Evolutionary conservation across 1,284 basidiomycete genomes (phyloP).

Genomic region (Moesziomyces parantarcticus): DNA sequence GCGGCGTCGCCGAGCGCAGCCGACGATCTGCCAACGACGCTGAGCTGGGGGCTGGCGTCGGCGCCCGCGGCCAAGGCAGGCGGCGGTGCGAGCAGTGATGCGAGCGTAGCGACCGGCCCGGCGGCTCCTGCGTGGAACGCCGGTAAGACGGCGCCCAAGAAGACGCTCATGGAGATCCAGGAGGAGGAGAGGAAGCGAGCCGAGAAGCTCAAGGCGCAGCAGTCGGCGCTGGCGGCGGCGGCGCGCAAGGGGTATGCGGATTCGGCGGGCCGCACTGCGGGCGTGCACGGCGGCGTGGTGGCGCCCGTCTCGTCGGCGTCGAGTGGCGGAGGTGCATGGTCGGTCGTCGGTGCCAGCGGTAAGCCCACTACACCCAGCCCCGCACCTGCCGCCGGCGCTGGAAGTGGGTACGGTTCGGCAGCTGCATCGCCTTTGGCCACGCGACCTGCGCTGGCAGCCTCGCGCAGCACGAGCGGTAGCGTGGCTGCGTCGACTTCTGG

Average conservation of each 20-base stretch:
- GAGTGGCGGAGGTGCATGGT: conserved; percentile 76
- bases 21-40: conserved; percentile 56
- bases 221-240: conserved; percentile 69
- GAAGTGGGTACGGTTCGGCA: conserved; percentile 59
- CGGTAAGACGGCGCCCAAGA: conserved; percentile 73
- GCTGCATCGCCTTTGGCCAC: conserved; percentile 48
- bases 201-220: conserved; percentile 73
- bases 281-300: conserved; percentile 69
- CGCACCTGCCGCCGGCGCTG: neutral
- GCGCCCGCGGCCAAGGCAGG: conserved; percentile 66
- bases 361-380: conserved; percentile 71
- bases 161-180: conserved; percentile 98
- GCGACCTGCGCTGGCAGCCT: conserved; percentile 3
- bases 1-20: conserved; percentile 57
- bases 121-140: conserved; percentile 64
- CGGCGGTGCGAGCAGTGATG: conserved; percentile 77
- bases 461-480: conserved; percentile 13
- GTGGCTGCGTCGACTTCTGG: conserved; percentile 6
- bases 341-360: conserved; percentile 82
- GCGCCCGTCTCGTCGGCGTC: conserved; percentile 32
- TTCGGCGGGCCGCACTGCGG: conserved; percentile 67
- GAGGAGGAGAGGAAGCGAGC: conserved; percentile 83
- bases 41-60: conserved; percentile 70
- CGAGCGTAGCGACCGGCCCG: conserved; percentile 74
- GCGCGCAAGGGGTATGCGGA: conserved; percentile 78